A percentile compares a stretch with the other conserved stretches of the same genome.
Conservation (phyloP, 179 eudicot species). For the Pouteria campechiana region DNA sequence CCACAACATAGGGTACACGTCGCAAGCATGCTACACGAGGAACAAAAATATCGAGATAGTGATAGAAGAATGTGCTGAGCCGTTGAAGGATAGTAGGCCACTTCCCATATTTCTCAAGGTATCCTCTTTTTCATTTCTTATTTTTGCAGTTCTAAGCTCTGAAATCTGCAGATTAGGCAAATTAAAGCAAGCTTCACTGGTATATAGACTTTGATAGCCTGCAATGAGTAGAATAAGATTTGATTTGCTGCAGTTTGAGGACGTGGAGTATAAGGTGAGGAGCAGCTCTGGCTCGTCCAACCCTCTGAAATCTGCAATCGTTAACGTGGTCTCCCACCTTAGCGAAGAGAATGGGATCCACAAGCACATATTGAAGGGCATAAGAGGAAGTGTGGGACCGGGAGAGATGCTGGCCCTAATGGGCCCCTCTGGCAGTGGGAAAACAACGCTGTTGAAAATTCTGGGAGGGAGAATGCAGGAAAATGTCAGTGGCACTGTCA, state of each 20-base stretch:
- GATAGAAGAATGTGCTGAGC: slow-evolving; percentile 20
- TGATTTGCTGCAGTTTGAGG: slow-evolving; percentile 91
- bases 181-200: too few relatives aligned
- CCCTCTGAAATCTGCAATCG: slow-evolving; percentile 52
- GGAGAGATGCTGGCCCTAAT: slow-evolving; percentile 86
- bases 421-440: slow-evolving; percentile 99
- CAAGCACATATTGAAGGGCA: slow-evolving; percentile 78
- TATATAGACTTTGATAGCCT: too few relatives aligned
- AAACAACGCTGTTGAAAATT: slow-evolving; percentile 79
- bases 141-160: not conserved
- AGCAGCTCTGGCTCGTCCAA: slow-evolving; percentile 21
- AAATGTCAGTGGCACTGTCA: slow-evolving; percentile 56
- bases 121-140: not conserved
- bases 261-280: slow-evolving; percentile 70
- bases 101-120: slow-evolving; percentile 36
- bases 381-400: slow-evolving; percentile 90
- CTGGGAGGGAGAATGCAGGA: slow-evolving; percentile 87
- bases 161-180: too few relatives aligned
- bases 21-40: slow-evolving; percentile 55
- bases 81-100: slow-evolving; percentile 20
- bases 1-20: slow-evolving; percentile 64
- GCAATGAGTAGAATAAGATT: too few relatives aligned
- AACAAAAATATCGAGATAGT: slow-evolving; percentile 36
- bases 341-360: slow-evolving; percentile 40
- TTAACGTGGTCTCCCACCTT: slow-evolving; percentile 50